Base-by-base conservation (phyloP, 2,329 filamentous ascomycete genomes). In the Mycosphaerella arachidis region DNA sequence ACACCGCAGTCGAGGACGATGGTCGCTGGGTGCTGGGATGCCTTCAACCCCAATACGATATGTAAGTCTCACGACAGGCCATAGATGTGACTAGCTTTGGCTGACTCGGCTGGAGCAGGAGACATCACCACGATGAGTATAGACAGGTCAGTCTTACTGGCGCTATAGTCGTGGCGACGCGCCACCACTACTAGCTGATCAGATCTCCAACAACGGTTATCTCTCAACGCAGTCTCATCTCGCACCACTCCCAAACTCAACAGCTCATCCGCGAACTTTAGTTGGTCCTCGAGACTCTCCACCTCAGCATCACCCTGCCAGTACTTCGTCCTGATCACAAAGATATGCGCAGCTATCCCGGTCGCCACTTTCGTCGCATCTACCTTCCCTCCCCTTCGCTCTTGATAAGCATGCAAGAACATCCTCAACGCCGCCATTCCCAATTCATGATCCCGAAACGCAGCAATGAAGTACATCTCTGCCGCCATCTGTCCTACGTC, bases 401-500 rank as follows among this genome's bases (percentile, higher is more conserved):
- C 43, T 27, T 37, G 53, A 50, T 66, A 64, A 7, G 52, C 45
- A 4, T 20, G 18, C 4, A 64, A 37, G 30, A 62, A 66, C 12
- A 35, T 48, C 4, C 53, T 30, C 6, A 66, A 46, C 30, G 62
- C 43, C 4, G 58, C 51, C 37, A 33, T 30, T 1, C 62, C 62
- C 6, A 31, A 30, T 18, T 55, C 43, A 5, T 7, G 12, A 27
- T 55, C 50, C 2, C 62, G 55, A 48, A 64, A 66, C 1, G 31
- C 52, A 13, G 64, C 58, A 4, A 66, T 48, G 48, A 60, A 64
- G 4, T 63, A 59, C 58, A 64, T 59, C 48, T 66, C 64, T 16
- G 62, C 64, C 5, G 56, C 62, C 63, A 64, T 66, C 30, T 66
- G 64, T 2, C 63, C 62, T 13, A 66, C 29, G 51, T 66, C 64